Evolutionary conservation across 164 flowering plant species (phyloP), one percentile per base, ranked within the genome.

Genomic region (Vitis riparia): DNA sequence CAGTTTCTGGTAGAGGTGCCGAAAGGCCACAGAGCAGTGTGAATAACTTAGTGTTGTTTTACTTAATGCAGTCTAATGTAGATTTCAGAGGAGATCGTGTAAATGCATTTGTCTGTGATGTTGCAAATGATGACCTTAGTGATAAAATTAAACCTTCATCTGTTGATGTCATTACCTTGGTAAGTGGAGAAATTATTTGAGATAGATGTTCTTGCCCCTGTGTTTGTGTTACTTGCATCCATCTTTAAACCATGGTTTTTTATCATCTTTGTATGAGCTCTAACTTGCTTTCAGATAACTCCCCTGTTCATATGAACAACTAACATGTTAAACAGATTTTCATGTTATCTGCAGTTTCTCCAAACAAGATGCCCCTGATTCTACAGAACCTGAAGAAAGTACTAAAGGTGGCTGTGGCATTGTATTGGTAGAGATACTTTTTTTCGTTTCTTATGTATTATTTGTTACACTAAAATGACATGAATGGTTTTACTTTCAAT

Each of bases 161-260:
- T 59, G 78, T 85, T 76, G 88, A 85, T 65, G 66, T 85, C 32
- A 78, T 79, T 65, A 85, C 88, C 67, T 72, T 85, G 85, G 88
- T 83, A 83, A 82, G 79, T 15, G 27, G 51, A 15, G 15, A 37
- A 56, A 13, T 57, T 23, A 16, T 64, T 19, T 10, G 12, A 57
- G 13, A 11, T 50, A 70, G 48, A 23, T 60, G 51, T 27, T 3
- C 37, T 1, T 23, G 27, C 27, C 27, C 14, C 32, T 59, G 0
- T 10, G 52, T 57, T 50, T 9, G 3, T 29, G 14, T 65, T 65
- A 13, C 15, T 49, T 17, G 50, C 8, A 44, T 23, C n/a, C 3
- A 3, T 13, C 66, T 63, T 63, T 48, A 48, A 63, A 30, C 15
- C 53, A 11, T 48, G 2, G 52, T 62, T 47, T 11, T 19, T 59